Conservation (phyloP, 805 yeast genomes). For the Zygosaccharomyces lentus region DNA sequence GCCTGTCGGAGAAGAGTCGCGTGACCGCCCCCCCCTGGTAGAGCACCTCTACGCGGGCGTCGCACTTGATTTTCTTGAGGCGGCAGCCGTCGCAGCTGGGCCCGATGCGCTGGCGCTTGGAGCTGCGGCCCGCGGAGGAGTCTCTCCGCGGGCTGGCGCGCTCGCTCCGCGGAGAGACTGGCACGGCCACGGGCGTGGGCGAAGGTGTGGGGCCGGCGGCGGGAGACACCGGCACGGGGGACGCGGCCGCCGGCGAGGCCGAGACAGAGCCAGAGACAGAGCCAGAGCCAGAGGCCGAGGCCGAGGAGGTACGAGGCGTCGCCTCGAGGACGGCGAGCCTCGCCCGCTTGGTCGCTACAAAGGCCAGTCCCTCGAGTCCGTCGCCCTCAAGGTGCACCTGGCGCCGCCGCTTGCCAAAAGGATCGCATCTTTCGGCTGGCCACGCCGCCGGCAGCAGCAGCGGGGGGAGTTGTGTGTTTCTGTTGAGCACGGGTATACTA, state of each 20-base stretch:
- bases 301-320: no score
- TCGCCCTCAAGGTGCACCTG: neutral
- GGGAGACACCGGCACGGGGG: no score
- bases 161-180: conserved; percentile 5
- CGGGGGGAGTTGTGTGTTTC: conserved; percentile 30
- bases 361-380: conserved; percentile 21
- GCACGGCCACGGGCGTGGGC: conserved; percentile 1
- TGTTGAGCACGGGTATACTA: conserved; percentile 29
- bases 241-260: no score
- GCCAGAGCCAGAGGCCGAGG: no score
- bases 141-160: neutral
- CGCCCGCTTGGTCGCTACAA: conserved; percentile 23
- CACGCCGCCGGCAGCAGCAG: conserved; percentile 27
- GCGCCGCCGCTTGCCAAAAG: neutral
- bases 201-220: neutral
- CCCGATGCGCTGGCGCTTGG: conserved; percentile 58
- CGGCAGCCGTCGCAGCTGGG: conserved; percentile 75
- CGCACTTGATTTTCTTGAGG: conserved; percentile 65
- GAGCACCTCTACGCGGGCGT: conserved; percentile 53
- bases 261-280: no score
- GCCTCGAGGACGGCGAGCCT: conserved; percentile 12
- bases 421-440: conserved; percentile 3
- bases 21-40: conserved; percentile 25
- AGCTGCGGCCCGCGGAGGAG: conserved; percentile 2
- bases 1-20: conserved; percentile 16